A percentile compares a stretch with the other conserved stretches of the same genome.
Evolutionary conservation across 2,329 filamentous ascomycete species (phyloP).

Genomic region (Blumeriella jaapii): DNA sequence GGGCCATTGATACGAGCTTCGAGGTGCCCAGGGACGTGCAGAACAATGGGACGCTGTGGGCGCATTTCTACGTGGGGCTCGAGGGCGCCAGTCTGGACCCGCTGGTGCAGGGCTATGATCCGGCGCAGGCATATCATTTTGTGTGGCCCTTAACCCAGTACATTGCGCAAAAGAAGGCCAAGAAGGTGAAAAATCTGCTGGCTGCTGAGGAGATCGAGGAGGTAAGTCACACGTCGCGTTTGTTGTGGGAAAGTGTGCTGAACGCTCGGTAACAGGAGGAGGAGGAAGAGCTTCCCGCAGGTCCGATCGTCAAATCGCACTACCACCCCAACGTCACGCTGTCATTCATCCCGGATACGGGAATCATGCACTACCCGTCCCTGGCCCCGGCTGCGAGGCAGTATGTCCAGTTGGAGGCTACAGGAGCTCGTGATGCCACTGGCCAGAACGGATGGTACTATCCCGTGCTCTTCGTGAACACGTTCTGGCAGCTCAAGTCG

Average conservation of each 20-base stretch:
- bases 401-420: constrained; percentile 69
- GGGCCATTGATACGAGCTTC: constrained; percentile 67
- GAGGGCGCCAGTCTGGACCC: constrained; percentile 69
- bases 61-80: constrained; percentile 82
- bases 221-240: constrained; percentile 27
- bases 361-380: constrained; percentile 52
- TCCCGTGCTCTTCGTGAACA: constrained; percentile 85
- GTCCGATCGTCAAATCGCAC: constrained; percentile 68
- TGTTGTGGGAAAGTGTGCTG: constrained; percentile 25
- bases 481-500: constrained; percentile 87
- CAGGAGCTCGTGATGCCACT: constrained; percentile 67
- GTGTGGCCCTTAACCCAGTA: constrained; percentile 79
- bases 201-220: constrained; percentile 38
- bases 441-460: constrained; percentile 92
- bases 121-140: constrained; percentile 70
- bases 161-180: constrained; percentile 78
- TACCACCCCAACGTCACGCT: constrained; percentile 94
- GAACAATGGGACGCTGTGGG: constrained; percentile 87
- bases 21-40: constrained; percentile 69
- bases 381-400: constrained; percentile 66
- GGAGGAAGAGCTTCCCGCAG: constrained; percentile 40
- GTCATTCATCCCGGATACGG: constrained; percentile 72
- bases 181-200: constrained; percentile 79
- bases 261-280: constrained; percentile 36
- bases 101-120: constrained; percentile 57